Percentiles rank a stretch among this genome's conserved stretches.
Evolutionary conservation across 441 rosid genomes (phyloP).

Genomic region (Flueggea neowawraea): DNA sequence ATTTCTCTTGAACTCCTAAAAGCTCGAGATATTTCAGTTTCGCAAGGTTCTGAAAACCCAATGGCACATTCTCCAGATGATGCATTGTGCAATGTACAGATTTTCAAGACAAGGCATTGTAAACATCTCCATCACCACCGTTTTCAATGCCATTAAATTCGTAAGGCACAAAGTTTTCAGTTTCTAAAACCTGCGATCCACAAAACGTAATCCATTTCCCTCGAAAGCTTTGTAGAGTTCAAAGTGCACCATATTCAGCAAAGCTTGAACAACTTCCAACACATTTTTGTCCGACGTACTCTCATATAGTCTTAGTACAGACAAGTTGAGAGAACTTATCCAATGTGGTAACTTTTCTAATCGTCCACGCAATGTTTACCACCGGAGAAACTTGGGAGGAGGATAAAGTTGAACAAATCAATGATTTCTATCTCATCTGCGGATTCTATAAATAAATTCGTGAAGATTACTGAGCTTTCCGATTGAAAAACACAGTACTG

Average conservation of each 20-base stretch:
- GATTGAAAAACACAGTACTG: slow-evolving; percentile 6
- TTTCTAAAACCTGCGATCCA: too few relatives aligned
- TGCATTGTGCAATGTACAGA: too few relatives aligned
- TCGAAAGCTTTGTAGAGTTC: too few relatives aligned
- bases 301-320: background rate
- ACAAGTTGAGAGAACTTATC: slow-evolving; percentile 14
- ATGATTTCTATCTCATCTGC: slow-evolving; percentile 1
- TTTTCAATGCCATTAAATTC: too few relatives aligned
- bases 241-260: slow-evolving; percentile 1
- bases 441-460: slow-evolving; percentile 4
- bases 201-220: too few relatives aligned
- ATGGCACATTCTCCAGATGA: too few relatives aligned
- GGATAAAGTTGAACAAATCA: slow-evolving; percentile 8
- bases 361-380: slow-evolving; percentile 10
- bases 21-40: too few relatives aligned
- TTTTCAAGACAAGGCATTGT: too few relatives aligned
- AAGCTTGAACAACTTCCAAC: slow-evolving; percentile 8
- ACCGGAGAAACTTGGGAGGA: slow-evolving; percentile 14
- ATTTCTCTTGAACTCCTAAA: too few relatives aligned
- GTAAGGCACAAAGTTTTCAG: too few relatives aligned
- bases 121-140: too few relatives aligned
- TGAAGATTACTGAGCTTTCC: slow-evolving; percentile 9
- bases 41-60: too few relatives aligned
- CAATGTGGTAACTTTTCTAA: slow-evolving; percentile 12
- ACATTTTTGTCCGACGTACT: slow-evolving; percentile 6